A percentile compares a stretch with the other conserved stretches of the same genome.
Conservation (phyloP, 495 filamentous ascomycete genomes). For the Xanthoparmelia taractica region DNA sequence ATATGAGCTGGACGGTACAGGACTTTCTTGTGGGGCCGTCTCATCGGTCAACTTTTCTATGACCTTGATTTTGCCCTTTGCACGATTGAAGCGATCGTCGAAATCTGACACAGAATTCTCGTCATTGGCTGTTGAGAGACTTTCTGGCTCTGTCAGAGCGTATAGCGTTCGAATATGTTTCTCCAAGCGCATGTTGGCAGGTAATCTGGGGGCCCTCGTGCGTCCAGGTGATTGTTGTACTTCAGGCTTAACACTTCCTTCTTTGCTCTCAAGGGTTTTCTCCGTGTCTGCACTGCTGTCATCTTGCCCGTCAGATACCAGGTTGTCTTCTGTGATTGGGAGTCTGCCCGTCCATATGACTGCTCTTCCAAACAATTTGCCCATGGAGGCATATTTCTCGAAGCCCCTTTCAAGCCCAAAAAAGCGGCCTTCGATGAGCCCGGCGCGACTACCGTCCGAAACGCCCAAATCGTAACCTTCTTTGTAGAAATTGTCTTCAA, state of each 20-base stretch:
- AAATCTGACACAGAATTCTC: constrained; percentile 81
- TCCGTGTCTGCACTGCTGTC: neutral
- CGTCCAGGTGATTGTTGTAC: neutral
- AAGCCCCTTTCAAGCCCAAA: constrained; percentile 92
- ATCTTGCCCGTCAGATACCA: neutral
- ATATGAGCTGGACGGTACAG: constrained; percentile 27
- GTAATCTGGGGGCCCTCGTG: constrained; percentile 34
- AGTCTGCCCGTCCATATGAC: constrained; percentile 69
- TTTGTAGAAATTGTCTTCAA: constrained; percentile 80
- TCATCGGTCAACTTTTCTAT: constrained; percentile 68
- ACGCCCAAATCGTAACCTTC: constrained; percentile 72
- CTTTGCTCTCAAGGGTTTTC: neutral
- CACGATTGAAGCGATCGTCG: constrained; percentile 74
- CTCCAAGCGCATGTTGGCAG: constrained; percentile 54
- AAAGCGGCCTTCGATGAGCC: constrained; percentile 76
- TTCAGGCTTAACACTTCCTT: neutral
- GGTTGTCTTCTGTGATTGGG: neutral
- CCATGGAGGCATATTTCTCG: constrained; percentile 77
- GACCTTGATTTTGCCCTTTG: constrained; percentile 70
- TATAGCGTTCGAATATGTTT: constrained; percentile 66
- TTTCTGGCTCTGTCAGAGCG: constrained; percentile 72
- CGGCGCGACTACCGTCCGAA: constrained; percentile 69
- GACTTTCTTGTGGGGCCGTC: constrained; percentile 11
- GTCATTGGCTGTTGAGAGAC: constrained; percentile 64
- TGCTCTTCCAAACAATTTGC: constrained; percentile 71